Evolutionary conservation across 768 basidiomycete genomes (phyloP), one percentile per base, ranked within the genome.

Genomic region (Mycena maculata): DNA sequence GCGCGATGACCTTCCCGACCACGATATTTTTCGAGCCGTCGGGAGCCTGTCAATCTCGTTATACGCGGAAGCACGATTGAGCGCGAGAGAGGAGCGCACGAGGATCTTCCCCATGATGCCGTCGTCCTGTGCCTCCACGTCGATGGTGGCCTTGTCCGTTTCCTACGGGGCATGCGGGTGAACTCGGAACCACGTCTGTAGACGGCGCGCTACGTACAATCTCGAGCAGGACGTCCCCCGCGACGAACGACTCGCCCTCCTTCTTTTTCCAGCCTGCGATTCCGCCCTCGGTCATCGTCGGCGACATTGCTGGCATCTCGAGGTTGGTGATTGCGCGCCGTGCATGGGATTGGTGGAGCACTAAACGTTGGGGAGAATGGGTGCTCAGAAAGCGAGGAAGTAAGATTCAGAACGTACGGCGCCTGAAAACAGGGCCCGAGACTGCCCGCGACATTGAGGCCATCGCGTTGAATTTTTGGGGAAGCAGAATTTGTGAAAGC

Each of bases 71-170:
- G 30, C 15, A 59, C 44, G 28, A 6, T 22, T 54, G 20, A 31
- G 15, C 8, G 16, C 18, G 63, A 33, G 42, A 15, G 8, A 16
- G 15, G 27, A 33, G 81, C 92, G 58, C 74, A 96, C 96, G 73
- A 99, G 72, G 69, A 99, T 97, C 83, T 94, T 98, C 60, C 92
- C 96, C 76, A 99, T 80, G 18, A 99, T 79, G 69, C 98, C 98
- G 73, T 99, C 96, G 31, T 98, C 97, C 79, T 96, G 96, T 16
- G 98, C 96, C 80, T 99, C 98, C 9, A 99, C 97, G 77, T 99
- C 98, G 75, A 99, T 98, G 2, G 95, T 96, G 18, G 97, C 93
- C 79, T 95, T 95, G 85, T 95, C 94, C 45, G 94, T 95, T 85
- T 95, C 94, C 94, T 95, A 79, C 63, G 60, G 60, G 33, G 52